Evolutionary conservation across 2,329 filamentous ascomycete genomes (phyloP).

Genomic region (Paecilomyces fulvus): DNA sequence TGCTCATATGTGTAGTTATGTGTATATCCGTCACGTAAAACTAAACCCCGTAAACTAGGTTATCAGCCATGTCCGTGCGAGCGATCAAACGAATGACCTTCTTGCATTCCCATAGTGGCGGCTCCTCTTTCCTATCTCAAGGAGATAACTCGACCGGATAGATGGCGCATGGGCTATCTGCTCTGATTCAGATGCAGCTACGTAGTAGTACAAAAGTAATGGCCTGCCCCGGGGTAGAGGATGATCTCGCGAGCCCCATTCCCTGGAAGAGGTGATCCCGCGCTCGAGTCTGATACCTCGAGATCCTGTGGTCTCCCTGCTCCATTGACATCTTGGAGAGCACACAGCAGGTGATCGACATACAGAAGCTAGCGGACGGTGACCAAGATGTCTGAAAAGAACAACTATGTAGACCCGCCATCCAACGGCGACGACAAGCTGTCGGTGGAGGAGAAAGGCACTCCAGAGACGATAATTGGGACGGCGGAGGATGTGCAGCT

Average conservation of each 20-base stretch:
- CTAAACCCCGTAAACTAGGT: neutral
- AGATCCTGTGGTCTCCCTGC: neutral
- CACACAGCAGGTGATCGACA: neutral
- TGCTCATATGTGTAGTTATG: neutral
- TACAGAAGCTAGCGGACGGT: neutral
- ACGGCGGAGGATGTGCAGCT: constrained; percentile 22
- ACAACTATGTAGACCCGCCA: neutral
- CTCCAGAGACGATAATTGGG: constrained; percentile 3
- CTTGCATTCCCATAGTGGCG: neutral
- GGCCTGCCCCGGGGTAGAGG: neutral
- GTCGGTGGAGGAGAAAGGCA: neutral
- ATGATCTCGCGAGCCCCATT: neutral
- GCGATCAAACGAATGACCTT: neutral
- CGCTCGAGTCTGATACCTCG: neutral
- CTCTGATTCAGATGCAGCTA: neutral
- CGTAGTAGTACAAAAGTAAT: neutral
- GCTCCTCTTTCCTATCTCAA: neutral
- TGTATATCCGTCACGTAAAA: neutral
- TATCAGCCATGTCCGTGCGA: neutral
- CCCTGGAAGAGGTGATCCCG: neutral
- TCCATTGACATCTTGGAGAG: neutral
- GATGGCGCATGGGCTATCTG: neutral
- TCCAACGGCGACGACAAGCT: neutral
- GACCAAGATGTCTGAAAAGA: neutral
- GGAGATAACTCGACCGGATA: neutral